Evolutionary conservation across 139 green algal species (phyloP).

Genomic region (Chlamydomonas sphaeroides): DNA sequence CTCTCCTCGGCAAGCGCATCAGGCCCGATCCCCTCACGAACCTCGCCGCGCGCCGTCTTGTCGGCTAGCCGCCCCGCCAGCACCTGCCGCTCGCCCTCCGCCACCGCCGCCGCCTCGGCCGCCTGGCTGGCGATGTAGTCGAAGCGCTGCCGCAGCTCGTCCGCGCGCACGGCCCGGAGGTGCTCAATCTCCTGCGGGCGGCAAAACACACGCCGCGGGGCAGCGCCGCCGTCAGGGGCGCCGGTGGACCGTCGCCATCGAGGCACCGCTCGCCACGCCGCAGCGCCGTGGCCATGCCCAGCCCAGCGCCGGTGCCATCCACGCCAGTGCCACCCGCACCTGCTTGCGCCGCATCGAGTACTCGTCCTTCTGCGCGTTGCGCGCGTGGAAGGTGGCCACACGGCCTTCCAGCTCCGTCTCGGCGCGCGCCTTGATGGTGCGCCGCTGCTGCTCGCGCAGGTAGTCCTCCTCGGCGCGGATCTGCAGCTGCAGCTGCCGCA

Average conservation of each 20-base stretch:
- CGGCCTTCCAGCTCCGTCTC: slow-evolving; percentile 43
- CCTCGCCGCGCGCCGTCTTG: slow-evolving; percentile 43
- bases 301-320: too few relatives aligned
- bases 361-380: slow-evolving; percentile 31
- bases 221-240: too few relatives aligned
- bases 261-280: too few relatives aligned
- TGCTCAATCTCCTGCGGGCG: slow-evolving; percentile 25
- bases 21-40: too few relatives aligned
- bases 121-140: slow-evolving; percentile 48
- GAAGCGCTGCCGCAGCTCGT: slow-evolving; percentile 50
- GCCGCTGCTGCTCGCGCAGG: slow-evolving; percentile 43
- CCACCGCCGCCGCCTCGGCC: slow-evolving; percentile 35
- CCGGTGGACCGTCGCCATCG: too few relatives aligned
- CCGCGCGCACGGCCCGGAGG: slow-evolving; percentile 33
- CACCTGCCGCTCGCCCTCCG: slow-evolving; percentile 39
- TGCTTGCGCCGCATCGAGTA: not conserved
- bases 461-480: slow-evolving; percentile 59
- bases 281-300: too few relatives aligned
- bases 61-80: slow-evolving; percentile 32
- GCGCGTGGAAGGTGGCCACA: slow-evolving; percentile 18
- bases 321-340: not conserved
- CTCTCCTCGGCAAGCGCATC: too few relatives aligned
- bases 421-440: slow-evolving; percentile 29
- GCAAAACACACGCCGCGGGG: too few relatives aligned
- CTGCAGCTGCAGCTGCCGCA: slow-evolving; percentile 38